A percentile compares a stretch with the other conserved stretches of the same genome.
These are phyloP conservation scores for Aspergillus sp. DNA, from an alignment of 2,329 filamentous ascomycete genomes.

Conservation along the genomic window DNA sequence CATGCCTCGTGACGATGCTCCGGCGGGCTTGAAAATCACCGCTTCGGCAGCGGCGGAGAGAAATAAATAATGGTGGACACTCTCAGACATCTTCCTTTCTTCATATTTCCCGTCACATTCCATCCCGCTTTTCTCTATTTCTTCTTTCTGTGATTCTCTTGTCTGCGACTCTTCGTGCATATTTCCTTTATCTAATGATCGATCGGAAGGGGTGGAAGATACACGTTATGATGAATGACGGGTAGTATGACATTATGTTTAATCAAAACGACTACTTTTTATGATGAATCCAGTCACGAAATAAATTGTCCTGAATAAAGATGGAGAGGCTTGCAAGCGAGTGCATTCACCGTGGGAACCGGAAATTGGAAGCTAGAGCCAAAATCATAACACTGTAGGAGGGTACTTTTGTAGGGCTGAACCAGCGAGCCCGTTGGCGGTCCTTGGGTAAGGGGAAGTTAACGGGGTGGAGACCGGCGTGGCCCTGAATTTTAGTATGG, in stretches of 20 bases:
- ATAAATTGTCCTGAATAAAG: background rate
- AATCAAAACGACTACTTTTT: background rate
- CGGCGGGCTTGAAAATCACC: constrained; percentile 66
- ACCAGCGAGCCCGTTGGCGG: background rate
- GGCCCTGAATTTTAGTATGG: too few species aligned
- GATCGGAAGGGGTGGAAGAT: background rate
- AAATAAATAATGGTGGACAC: constrained; percentile 46
- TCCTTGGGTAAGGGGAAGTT: background rate
- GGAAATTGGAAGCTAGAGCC: background rate
- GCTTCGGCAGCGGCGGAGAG: constrained; percentile 68
- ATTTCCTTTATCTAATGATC: background rate
- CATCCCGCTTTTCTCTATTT: background rate
- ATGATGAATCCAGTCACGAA: background rate
- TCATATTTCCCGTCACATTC: background rate
- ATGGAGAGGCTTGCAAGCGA: too few species aligned
- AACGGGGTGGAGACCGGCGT: background rate
- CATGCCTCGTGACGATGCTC: constrained; percentile 78
- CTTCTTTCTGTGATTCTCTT: background rate
- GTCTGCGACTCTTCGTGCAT: background rate
- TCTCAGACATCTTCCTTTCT: background rate
- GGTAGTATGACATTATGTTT: background rate
- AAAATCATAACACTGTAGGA: background rate
- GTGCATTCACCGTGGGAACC: background rate
- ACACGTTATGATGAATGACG: background rate
- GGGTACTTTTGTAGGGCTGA: background rate